A percentile compares a stretch with the other conserved stretches of the same genome.
phyloP scores from a whole-genome alignment of 2,329 filamentous ascomycete genomes.

The Tympanopsis confertula region DNA sequence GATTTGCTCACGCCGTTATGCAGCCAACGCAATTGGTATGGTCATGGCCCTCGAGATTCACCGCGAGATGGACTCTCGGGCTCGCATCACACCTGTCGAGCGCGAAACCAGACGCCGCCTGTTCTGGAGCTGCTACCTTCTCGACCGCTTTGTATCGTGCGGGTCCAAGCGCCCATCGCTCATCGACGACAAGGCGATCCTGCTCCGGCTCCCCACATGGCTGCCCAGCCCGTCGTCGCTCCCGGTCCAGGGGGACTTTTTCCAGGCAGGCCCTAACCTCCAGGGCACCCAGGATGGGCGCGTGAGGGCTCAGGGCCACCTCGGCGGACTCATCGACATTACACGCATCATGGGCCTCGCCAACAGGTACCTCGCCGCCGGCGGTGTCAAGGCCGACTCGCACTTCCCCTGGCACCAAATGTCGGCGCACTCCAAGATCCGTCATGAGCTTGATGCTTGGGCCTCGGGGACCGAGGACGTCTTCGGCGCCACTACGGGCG shows the following conservation, averaged over 20 bases:
- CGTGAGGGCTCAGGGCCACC: conserved; percentile 64
- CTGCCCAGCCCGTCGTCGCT: conserved; percentile 42
- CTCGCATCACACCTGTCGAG: conserved; percentile 53
- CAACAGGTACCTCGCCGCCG: conserved; percentile 72
- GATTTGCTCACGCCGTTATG: conserved; percentile 17
- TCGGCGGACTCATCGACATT: conserved; percentile 74
- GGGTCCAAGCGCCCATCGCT: conserved; percentile 75
- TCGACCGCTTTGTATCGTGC: conserved; percentile 73
- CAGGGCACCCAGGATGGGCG: conserved; percentile 59
- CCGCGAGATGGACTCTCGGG: conserved; percentile 56
- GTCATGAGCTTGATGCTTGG: conserved; percentile 77
- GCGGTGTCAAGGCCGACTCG: conserved; percentile 77
- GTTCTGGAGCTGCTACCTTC: conserved; percentile 81
- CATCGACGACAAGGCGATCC: conserved; percentile 64
- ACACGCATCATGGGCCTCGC: conserved; percentile 72
- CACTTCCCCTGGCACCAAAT: conserved; percentile 85
- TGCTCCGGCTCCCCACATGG: conserved; percentile 68
- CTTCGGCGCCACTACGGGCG: conserved; percentile 47
- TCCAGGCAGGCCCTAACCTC: conserved; percentile 67
- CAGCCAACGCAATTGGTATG: conserved; percentile 71
- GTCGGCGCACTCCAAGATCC: conserved; percentile 75
- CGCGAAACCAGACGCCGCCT: conserved; percentile 67
- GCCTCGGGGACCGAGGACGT: conserved; percentile 65
- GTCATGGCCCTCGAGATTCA: conserved; percentile 72
- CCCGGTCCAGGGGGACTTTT: conserved; percentile 67